Percentiles rank a stretch among this genome's conserved stretches.
Evolutionary conservation across 257 asterid genomes (phyloP).

Genomic region (Nicotiana undulata): DNA sequence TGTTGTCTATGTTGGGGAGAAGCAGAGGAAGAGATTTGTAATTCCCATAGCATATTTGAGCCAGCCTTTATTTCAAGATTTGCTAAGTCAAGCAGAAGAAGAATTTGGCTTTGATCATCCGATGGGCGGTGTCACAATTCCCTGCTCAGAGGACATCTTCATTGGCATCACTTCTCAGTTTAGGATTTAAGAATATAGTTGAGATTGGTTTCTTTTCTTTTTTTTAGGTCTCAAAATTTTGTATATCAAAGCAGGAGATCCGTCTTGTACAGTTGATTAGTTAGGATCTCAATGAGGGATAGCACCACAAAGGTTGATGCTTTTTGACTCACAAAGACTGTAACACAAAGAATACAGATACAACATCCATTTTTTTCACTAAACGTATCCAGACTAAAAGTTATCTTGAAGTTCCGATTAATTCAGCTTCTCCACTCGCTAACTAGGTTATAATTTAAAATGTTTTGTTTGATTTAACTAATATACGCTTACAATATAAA

Average conservation of each 20-base stretch:
- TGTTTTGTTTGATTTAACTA: no score
- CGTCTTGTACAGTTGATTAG: background rate
- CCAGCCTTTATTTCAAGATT: slow-evolving; percentile 35
- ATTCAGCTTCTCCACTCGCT: background rate
- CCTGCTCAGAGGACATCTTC: slow-evolving; percentile 32
- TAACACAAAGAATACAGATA: background rate
- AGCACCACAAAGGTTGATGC: background rate
- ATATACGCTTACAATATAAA: no score
- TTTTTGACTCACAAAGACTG: background rate
- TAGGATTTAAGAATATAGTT: background rate
- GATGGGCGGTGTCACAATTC: slow-evolving; percentile 53
- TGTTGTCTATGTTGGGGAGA: slow-evolving; percentile 50
- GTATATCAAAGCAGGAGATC: background rate
- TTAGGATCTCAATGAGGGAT: background rate
- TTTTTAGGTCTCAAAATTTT: background rate
- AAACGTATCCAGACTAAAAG: background rate
- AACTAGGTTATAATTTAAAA: background rate
- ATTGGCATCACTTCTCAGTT: slow-evolving; percentile 22
- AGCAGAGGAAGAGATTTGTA: slow-evolving; percentile 28
- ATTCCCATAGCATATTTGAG: slow-evolving; percentile 32
- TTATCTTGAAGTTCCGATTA: background rate
- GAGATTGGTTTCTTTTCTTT: no score
- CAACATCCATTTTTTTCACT: background rate
- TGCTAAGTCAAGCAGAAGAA: slow-evolving; percentile 32
- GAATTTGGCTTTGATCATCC: slow-evolving; percentile 42